Evolutionary conservation across 192 early-diverging fungal genomes (phyloP).

Genomic region (Pilobolus umbonatus): DNA sequence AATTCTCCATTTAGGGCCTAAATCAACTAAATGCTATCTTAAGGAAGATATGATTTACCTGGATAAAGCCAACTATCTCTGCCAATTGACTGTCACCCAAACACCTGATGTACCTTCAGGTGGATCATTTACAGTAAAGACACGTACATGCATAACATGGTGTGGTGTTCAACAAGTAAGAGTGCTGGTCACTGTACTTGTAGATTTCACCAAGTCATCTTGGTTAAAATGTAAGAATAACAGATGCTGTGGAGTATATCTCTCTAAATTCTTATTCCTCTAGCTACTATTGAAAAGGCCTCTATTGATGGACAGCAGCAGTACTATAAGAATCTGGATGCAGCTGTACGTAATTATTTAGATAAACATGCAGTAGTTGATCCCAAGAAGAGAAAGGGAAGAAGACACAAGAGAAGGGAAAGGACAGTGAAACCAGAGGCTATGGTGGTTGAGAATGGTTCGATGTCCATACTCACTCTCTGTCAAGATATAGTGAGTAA

Average conservation of each 20-base stretch:
- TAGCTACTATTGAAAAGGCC: constrained; percentile 39
- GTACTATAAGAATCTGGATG: constrained; percentile 41
- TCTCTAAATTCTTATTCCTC: not conserved
- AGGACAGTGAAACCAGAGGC: too few species aligned
- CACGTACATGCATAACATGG: constrained; percentile 51
- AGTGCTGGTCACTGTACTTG: constrained; percentile 43
- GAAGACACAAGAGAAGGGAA: too few species aligned
- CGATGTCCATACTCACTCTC: too few species aligned
- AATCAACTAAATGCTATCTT: constrained; percentile 49
- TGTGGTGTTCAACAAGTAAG: constrained; percentile 38
- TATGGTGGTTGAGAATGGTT: too few species aligned
- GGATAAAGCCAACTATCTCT: constrained; percentile 44
- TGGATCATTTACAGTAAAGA: constrained; percentile 47
- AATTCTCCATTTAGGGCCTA: constrained; percentile 38
- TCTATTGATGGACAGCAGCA: constrained; percentile 33
- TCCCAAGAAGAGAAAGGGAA: not conserved
- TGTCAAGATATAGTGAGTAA: too few species aligned
- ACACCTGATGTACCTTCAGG: constrained; percentile 59
- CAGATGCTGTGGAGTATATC: constrained; percentile 1
- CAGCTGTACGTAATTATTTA: constrained; percentile 40
- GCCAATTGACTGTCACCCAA: constrained; percentile 43
- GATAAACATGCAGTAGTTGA: constrained; percentile 15
- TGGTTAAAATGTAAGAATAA: constrained; percentile 46
- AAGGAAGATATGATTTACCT: constrained; percentile 43
- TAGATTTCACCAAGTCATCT: constrained; percentile 51